phyloP scores from a whole-genome alignment of 768 basidiomycete species.

The Pleurotus giganteus region DNA sequence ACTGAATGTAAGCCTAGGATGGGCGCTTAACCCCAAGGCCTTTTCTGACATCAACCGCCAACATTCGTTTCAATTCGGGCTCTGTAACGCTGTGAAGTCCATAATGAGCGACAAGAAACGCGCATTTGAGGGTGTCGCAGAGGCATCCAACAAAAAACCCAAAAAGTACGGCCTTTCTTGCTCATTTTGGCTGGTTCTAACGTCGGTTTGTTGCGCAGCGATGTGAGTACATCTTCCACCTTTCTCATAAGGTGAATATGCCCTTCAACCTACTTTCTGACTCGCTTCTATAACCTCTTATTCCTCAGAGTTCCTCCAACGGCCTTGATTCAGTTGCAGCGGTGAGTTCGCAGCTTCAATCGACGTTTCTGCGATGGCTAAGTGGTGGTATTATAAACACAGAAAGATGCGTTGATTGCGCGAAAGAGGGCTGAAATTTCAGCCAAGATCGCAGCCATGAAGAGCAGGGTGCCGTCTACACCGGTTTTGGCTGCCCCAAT shows the following conservation, averaged over 20 bases:
- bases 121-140: constrained; percentile 52
- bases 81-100: too few relatives aligned
- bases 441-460: constrained; percentile 82
- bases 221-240: constrained; percentile 59
- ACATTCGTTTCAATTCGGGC: too few relatives aligned
- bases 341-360: constrained; percentile 32
- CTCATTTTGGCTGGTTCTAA: constrained; percentile 11
- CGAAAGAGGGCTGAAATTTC: constrained; percentile 83
- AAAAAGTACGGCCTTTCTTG: constrained; percentile 53
- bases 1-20: too few relatives aligned
- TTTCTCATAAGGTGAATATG: constrained; percentile 70
- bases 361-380: neutral
- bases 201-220: constrained; percentile 39
- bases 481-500: constrained; percentile 33
- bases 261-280: constrained; percentile 50
- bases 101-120: constrained; percentile 71
- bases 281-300: constrained; percentile 68
- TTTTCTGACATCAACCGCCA: too few relatives aligned
- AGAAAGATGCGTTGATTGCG: constrained; percentile 68
- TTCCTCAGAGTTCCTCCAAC: constrained; percentile 51
- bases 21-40: too few relatives aligned
- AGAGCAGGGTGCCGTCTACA: constrained; percentile 32
- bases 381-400: constrained; percentile 28
- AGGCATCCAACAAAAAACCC: constrained; percentile 52
- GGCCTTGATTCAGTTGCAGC: constrained; percentile 36